Evolutionary conservation across 768 basidiomycete species (phyloP).

Genomic region (Gloeophyllum trabeum): DNA sequence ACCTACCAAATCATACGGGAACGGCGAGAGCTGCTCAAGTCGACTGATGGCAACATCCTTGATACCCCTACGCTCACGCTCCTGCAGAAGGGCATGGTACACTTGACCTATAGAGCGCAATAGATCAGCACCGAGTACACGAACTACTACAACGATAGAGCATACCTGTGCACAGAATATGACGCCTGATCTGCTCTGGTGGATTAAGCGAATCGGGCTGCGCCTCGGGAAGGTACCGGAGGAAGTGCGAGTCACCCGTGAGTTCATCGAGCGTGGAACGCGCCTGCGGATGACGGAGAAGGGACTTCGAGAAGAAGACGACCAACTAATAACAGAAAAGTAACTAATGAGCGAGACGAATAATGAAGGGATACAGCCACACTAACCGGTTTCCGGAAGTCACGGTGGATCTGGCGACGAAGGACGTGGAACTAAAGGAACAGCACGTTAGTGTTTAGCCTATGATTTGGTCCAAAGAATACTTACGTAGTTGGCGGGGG

Average conservation of each 20-base stretch:
- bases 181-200: constrained; percentile 81
- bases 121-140: constrained; percentile 1
- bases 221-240: constrained; percentile 85
- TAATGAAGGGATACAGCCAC: background rate
- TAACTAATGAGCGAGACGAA: too few relatives aligned
- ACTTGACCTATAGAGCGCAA: constrained; percentile 84
- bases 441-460: constrained; percentile 6
- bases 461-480: background rate
- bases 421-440: constrained; percentile 82
- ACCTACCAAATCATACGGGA: constrained; percentile 89
- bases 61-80: constrained; percentile 85
- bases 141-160: background rate
- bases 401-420: constrained; percentile 92
- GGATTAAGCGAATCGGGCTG: constrained; percentile 60
- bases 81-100: constrained; percentile 80
- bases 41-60: constrained; percentile 92
- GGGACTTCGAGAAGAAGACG: constrained; percentile 93
- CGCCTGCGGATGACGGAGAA: constrained; percentile 90
- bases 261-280: constrained; percentile 84
- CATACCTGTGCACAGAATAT: constrained; percentile 80
- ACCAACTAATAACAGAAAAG: constrained; percentile 51
- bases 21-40: constrained; percentile 90
- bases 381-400: constrained; percentile 91
- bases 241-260: constrained; percentile 81
- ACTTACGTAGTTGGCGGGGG: constrained; percentile 86